A percentile compares a stretch with the other conserved stretches of the same genome.
phyloP scores from a whole-genome alignment of 352 stramenopile genomes.

The Globisporangium ultimum region DNA sequence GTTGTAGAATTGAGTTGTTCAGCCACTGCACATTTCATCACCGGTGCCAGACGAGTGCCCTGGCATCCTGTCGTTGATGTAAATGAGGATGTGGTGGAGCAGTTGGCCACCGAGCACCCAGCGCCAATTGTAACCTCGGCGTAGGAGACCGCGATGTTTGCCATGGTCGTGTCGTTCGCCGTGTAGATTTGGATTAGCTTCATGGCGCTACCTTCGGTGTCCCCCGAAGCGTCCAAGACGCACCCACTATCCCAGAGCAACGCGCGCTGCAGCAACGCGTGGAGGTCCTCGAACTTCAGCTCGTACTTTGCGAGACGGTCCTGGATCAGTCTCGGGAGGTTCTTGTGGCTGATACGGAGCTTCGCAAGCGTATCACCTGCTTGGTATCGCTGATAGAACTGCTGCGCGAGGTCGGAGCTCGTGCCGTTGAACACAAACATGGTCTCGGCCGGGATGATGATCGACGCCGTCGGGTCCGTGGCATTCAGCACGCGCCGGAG shows the following conservation, averaged over 20 bases:
- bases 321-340: constrained; percentile 10
- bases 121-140: constrained; percentile 10
- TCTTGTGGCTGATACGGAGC: constrained; percentile 10
- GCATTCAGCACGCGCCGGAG: constrained; percentile 11
- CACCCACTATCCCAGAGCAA: constrained; percentile 41
- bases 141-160: constrained; percentile 23
- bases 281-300: constrained; percentile 21
- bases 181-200: constrained; percentile 27
- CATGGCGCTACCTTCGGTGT: neutral
- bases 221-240: constrained; percentile 3
- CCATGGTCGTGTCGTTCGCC: constrained; percentile 22
- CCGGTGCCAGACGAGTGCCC: constrained; percentile 16
- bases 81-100: constrained; percentile 2
- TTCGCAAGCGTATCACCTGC: constrained; percentile 8
- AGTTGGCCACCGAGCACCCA: constrained; percentile 20
- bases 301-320: constrained; percentile 7
- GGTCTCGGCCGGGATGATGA: constrained; percentile 13
- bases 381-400: constrained; percentile 24
- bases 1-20: neutral
- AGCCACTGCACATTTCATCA: constrained; percentile 17
- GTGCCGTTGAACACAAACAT: constrained; percentile 23
- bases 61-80: constrained; percentile 15
- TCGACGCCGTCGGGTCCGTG: constrained; percentile 11
- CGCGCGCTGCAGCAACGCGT: constrained; percentile 31
- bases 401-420: constrained; percentile 21